Percentiles rank a stretch among this genome's conserved stretches.
phyloP scores from a whole-genome alignment of 768 basidiomycete species.

The Boletus huronensis region DNA sequence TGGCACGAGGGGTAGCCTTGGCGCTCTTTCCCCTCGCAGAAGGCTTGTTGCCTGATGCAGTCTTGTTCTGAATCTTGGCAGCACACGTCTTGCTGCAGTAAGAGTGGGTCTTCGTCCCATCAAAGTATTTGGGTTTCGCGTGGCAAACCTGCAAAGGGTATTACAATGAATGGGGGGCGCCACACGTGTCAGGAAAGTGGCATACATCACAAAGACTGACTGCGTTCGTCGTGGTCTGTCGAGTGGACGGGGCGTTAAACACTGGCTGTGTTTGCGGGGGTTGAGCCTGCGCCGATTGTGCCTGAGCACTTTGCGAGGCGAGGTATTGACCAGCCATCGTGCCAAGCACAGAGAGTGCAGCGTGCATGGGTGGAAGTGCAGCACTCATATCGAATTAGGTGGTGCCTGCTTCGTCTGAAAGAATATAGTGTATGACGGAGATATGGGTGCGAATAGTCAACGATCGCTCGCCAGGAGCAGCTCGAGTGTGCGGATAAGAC shows the following conservation, averaged over 20 bases:
- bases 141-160: conserved; percentile 46
- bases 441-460: conserved; percentile 2
- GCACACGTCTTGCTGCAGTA: conserved; percentile 59
- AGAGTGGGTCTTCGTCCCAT: conserved; percentile 52
- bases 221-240: conserved; percentile 23
- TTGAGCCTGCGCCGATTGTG: conserved; percentile 26
- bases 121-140: conserved; percentile 51
- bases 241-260: conserved; percentile 5
- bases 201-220: conserved; percentile 51
- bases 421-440: conserved; percentile 6
- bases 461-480: conserved; percentile 31
- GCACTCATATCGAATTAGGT: conserved; percentile 24
- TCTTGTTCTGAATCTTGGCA: conserved; percentile 41
- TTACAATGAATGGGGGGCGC: background rate
- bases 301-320: conserved; percentile 29
- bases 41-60: conserved; percentile 23
- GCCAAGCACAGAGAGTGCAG: conserved; percentile 35
- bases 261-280: conserved; percentile 24
- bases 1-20: conserved; percentile 24
- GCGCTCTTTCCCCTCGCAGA: conserved; percentile 26
- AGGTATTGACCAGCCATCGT: conserved; percentile 36
- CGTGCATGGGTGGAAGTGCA: conserved; percentile 34
- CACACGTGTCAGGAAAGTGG: conserved; percentile 7
- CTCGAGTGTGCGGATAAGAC: conserved; percentile 34
- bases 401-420: conserved; percentile 7